Evolutionary conservation across 306 rosid species (phyloP), one percentile per base, ranked within the genome.

Genomic region (Fragaria iinumae): DNA sequence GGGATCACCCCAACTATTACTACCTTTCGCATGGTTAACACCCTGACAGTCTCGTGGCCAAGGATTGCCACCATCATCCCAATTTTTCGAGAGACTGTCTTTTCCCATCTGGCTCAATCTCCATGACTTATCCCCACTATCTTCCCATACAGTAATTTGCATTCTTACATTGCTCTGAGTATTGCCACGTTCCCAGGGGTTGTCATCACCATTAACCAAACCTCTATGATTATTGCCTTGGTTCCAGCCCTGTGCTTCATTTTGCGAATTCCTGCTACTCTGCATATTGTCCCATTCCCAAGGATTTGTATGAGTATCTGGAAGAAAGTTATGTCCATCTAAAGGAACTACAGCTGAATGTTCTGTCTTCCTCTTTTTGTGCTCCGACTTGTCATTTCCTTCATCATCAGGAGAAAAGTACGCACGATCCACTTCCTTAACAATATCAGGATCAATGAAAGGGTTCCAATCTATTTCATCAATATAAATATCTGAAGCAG

Each of bases 401-500:
- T 88, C 87, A 66, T 86, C 96, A 18, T 80, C 87, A 3, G 90
- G 85, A 76, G 64, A 48, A 79, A 81, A 85, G 75, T 75, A 88
- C 21, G 78, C 86, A 4, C 6, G 47, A 53, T 92, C 95, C 80
- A 90, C 11, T 72, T 94, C 98, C 83, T 87, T 80, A 10, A 94
- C 68, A 80, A 90, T 79, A 64, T 89, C 85, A 75, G 87, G 83
- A 82, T 90, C 91, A 55, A 94, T 79, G 10, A 27, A 39, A 50
- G 96, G 89, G 67, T 80, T 77, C 97, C 98, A 94, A 80, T 94
- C 95, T 69, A 94, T 80, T 73, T 82, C 79, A 43, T 89, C 90
- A 14, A 88, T 71, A 71, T 89, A 91, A 38, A 83, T 67, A 77
- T 92, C 86, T 0, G 90, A 86, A 86, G 86, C 85, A 25, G 92